phyloP scores from a whole-genome alignment of 2,329 filamentous ascomycete species.

The Diaporthe sp. region DNA sequence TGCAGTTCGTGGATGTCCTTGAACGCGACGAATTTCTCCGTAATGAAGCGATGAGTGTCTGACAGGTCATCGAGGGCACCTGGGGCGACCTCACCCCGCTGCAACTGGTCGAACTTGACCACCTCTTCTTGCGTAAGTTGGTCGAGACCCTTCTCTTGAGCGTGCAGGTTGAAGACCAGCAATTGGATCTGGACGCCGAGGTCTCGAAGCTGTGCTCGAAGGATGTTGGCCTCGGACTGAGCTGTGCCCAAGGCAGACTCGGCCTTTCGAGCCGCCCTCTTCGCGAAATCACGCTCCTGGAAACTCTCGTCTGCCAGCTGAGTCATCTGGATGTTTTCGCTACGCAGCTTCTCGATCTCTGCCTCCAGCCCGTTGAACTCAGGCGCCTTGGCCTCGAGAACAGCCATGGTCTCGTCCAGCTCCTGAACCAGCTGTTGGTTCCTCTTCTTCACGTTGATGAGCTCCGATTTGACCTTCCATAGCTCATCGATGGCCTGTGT shows the following conservation, averaged over 20 bases:
- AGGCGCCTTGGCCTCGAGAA: constrained; percentile 87
- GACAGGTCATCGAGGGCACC: constrained; percentile 80
- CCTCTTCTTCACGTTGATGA: constrained; percentile 80
- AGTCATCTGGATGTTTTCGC: constrained; percentile 87
- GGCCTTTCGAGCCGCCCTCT: constrained; percentile 83
- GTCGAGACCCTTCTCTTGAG: constrained; percentile 83
- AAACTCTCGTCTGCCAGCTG: constrained; percentile 85
- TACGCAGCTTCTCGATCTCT: constrained; percentile 84
- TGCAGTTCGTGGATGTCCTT: constrained; percentile 88
- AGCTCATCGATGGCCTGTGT: constrained; percentile 75
- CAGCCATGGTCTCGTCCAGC: constrained; percentile 87
- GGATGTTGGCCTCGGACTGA: constrained; percentile 79
- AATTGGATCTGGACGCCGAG: constrained; percentile 92
- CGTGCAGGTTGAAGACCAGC: constrained; percentile 87
- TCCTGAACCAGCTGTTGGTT: constrained; percentile 81
- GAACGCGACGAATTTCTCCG: constrained; percentile 89
- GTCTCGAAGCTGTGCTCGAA: constrained; percentile 89
- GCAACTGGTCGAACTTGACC: constrained; percentile 81
- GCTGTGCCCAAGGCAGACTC: constrained; percentile 77
- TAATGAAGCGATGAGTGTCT: constrained; percentile 90
- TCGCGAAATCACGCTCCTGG: constrained; percentile 82
- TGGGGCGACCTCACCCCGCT: constrained; percentile 80
- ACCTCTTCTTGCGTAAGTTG: constrained; percentile 80
- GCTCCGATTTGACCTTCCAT: constrained; percentile 77
- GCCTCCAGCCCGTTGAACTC: constrained; percentile 88